These are phyloP conservation scores for Ambrosia trifida DNA, from an alignment of 129 eudicot species.

Conservation along the genomic window DNA sequence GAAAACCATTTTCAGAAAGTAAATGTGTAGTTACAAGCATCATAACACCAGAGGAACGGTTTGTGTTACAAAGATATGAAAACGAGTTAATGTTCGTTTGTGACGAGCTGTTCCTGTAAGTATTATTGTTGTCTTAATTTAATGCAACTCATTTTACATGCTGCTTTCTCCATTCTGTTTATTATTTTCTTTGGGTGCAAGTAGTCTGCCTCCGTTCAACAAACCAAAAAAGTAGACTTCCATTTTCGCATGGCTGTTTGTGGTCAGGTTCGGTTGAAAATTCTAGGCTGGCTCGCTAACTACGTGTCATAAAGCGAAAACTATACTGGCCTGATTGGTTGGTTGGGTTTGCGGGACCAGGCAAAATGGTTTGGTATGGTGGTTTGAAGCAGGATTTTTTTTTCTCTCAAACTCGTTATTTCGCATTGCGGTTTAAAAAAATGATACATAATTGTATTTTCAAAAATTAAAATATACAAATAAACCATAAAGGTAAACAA, in stretches of 20 bases:
- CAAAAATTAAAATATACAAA: no score
- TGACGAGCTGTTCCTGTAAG: slow-evolving; percentile 52
- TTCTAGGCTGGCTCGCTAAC: not conserved
- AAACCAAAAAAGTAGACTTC: not conserved
- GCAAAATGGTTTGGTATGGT: not conserved
- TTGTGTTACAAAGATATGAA: slow-evolving; percentile 77
- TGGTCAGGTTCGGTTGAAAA: not conserved
- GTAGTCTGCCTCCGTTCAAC: not conserved
- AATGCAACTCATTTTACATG: not conserved
- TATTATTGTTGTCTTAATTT: not conserved
- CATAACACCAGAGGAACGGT: slow-evolving; percentile 72
- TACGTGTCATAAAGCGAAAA: not conserved
- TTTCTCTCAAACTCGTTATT: no score
- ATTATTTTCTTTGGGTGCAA: not conserved
- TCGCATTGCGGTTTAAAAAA: no score
- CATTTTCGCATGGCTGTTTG: not conserved
- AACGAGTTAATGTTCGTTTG: slow-evolving; percentile 74
- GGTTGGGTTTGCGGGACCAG: not conserved
- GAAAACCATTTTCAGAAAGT: slow-evolving; percentile 77
- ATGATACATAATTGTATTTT: no score
- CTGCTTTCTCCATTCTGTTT: not conserved
- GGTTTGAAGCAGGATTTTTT: not conserved
- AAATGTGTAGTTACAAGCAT: slow-evolving; percentile 78
- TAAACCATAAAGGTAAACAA: no score
- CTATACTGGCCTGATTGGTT: not conserved